Percentiles rank a stretch among this genome's conserved stretches.
phyloP scores from a whole-genome alignment of 371 early-diverging fungal species.

The Actinomucor elegans region DNA sequence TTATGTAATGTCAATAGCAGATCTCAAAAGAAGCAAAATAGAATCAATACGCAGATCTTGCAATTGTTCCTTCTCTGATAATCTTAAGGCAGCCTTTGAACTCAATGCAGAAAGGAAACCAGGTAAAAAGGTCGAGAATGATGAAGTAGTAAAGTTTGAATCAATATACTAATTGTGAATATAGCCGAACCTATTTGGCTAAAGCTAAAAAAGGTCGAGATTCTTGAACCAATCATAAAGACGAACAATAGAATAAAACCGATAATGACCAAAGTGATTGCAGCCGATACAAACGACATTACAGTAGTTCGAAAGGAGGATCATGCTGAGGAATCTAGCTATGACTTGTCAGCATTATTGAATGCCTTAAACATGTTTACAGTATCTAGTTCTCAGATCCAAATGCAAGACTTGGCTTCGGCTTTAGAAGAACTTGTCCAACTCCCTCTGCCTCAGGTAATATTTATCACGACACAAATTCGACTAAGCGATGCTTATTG shows the following conservation, averaged over 20 bases:
- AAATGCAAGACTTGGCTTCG: not conserved
- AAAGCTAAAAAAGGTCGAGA: not conserved
- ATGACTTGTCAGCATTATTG: not conserved
- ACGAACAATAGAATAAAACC: constrained; percentile 6
- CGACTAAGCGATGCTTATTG: not conserved
- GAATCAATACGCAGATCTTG: not conserved
- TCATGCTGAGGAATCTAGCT: not conserved
- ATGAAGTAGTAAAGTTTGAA: too few relatives aligned
- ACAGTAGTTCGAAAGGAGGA: not conserved
- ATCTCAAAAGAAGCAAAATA: not conserved
- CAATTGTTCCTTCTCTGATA: constrained; percentile 1
- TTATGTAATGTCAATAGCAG: not conserved
- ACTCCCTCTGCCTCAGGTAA: constrained; percentile 1
- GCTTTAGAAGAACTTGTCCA: not conserved
- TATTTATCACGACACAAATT: not conserved
- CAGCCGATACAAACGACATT: not conserved
- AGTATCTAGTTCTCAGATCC: constrained; percentile 2
- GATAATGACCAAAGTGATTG: not conserved
- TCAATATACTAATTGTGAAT: too few relatives aligned
- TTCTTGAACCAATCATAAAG: constrained; percentile 16
- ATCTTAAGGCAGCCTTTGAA: constrained; percentile 6
- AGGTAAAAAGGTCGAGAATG: constrained; percentile 1
- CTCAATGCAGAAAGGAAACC: constrained; percentile 1
- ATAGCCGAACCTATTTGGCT: constrained; percentile 1
- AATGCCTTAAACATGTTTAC: not conserved